Evolutionary conservation across 768 basidiomycete genomes (phyloP), one percentile per base, ranked within the genome.

Genomic region (Panus rudis): DNA sequence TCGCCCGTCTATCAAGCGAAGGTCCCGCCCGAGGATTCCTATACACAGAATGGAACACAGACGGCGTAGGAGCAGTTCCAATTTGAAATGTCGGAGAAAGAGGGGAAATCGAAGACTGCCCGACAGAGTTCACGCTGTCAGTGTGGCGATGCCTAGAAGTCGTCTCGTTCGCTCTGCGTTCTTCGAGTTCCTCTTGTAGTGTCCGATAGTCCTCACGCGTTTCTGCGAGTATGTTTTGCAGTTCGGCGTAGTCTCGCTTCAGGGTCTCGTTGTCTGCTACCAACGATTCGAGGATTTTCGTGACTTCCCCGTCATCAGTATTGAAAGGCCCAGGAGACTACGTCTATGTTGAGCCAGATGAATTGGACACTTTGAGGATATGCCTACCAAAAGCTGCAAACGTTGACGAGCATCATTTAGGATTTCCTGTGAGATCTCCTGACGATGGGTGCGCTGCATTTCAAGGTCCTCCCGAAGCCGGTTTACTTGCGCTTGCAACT

Each of bases 261-360:
- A 93, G 64, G 20, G 71, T 71, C 51, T 92, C 87, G 53, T 92
- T 94, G 53, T 89, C 87, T 25, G 80, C 77, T 6, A 92, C 90
- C 23, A 94, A 69, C n/a, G 82, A 79, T 58, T 91, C 89, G 12
- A 96, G 65, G 11, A 92, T 79, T 42, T 70, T 66, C 25, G 72
- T 78, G 14, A 88, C 64, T 53, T 86, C 84, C 13, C 72, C 61
- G 41, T 81, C 71, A 37, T 79, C 78, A 10, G 54, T 50, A 16
- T 52, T 42, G 17, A 48, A 20, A 25, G 71, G 10, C 10, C 28
- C 28, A 30, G 28, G 28, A 10, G 10, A 10, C n/a, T n/a, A n/a
- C n/a, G n/a, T n/a, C n/a, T n/a, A n/a, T n/a, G n/a, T n/a, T n/a
- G n/a, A n/a, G n/a, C n/a, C n/a, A n/a, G n/a, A n/a, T n/a, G n/a